phyloP scores from a whole-genome alignment of 139 green algal genomes.

The Ettlia oleoabundans region DNA sequence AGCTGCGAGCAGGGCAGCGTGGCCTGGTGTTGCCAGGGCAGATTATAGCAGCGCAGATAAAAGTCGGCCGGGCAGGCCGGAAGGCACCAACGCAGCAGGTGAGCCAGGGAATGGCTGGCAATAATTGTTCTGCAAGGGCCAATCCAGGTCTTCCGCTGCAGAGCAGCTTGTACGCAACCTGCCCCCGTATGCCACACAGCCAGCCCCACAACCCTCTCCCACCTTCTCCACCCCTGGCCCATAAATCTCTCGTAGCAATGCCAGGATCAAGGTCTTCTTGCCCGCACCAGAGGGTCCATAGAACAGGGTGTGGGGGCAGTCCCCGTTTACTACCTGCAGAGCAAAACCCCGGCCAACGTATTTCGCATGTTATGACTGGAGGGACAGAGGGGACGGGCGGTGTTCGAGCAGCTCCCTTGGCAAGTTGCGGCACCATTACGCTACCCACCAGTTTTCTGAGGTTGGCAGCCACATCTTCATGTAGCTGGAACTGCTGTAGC shows the following conservation, averaged over 20 bases:
- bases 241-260: constrained; percentile 92
- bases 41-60: background rate
- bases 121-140: no score
- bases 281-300: constrained; percentile 94
- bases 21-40: background rate
- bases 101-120: no score
- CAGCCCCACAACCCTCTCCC: background rate
- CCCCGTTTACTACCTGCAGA: constrained; percentile 77
- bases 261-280: constrained; percentile 96
- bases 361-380: no score
- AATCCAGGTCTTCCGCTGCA: no score
- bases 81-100: no score
- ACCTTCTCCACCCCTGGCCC: constrained; percentile 93
- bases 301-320: constrained; percentile 96
- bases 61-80: background rate
- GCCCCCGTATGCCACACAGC: no score
- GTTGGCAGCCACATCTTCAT: constrained; percentile 79
- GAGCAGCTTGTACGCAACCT: no score
- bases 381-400: no score
- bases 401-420: no score
- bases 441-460: constrained; percentile 91
- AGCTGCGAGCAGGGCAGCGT: constrained; percentile 52
- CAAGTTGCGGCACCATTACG: no score
- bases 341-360: background rate
- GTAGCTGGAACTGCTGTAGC: constrained; percentile 84